Conservation (phyloP, 805 yeast genomes). For the Kodamaea sagamina region DNA sequence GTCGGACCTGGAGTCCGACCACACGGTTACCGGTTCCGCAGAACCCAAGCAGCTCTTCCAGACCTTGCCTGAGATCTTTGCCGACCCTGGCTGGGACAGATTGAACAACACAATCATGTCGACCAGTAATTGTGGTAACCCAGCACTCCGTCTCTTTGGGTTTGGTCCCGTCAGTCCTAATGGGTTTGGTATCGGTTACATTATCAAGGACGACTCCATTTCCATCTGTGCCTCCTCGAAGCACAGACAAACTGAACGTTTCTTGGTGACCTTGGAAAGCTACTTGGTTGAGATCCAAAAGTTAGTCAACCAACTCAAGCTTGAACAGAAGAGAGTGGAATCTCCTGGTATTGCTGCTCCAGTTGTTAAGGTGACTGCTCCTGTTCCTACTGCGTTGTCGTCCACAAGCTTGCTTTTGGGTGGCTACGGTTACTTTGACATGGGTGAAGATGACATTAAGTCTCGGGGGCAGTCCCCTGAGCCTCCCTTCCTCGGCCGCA, state of each 20-base stretch:
- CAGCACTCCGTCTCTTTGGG: slow-evolving; percentile 58
- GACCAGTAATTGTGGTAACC: slow-evolving; percentile 62
- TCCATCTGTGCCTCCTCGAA: slow-evolving; percentile 59
- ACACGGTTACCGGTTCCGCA: slow-evolving; percentile 29
- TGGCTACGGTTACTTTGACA: slow-evolving; percentile 63
- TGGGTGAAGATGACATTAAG: slow-evolving; percentile 53
- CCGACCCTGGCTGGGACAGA: slow-evolving; percentile 86
- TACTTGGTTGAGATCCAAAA: slow-evolving; percentile 50
- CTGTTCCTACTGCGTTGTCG: slow-evolving; percentile 1
- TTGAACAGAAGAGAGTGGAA: slow-evolving; percentile 8
- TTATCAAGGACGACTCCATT: slow-evolving; percentile 51
- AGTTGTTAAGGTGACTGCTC: slow-evolving; percentile 4
- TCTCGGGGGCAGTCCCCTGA: slow-evolving; percentile 62
- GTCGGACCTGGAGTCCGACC: slow-evolving; percentile 25
- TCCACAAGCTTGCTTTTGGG: slow-evolving; percentile 41
- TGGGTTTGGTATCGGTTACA: slow-evolving; percentile 61
- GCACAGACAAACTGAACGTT: slow-evolving; percentile 60
- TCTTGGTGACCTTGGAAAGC: slow-evolving; percentile 52
- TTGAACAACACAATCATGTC: slow-evolving; percentile 78
- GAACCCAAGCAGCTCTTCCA: slow-evolving; percentile 20
- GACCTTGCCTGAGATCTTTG: slow-evolving; percentile 70
- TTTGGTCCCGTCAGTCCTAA: slow-evolving; percentile 60
- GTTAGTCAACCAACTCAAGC: slow-evolving; percentile 29
- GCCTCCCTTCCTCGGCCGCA: slow-evolving; percentile 45
- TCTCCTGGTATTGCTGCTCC: not conserved